Evolutionary conservation across 129 eudicot species (phyloP).

Genomic region (carrot (Daucus carota)): DNA sequence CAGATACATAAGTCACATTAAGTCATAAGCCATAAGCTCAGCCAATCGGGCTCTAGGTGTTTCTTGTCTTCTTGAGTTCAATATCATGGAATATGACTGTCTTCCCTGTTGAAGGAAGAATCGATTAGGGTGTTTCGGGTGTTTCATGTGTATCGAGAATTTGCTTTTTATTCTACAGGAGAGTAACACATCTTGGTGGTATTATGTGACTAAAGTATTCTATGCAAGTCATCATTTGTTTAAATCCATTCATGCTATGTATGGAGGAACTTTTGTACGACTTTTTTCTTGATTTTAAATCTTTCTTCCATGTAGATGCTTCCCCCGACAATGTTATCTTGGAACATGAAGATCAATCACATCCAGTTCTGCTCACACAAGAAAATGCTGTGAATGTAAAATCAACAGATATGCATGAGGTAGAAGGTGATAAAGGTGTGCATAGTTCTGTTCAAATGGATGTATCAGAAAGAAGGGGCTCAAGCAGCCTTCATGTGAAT

Average conservation of each 20-base stretch:
- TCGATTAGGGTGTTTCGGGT: neutral
- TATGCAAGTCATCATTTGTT: neutral
- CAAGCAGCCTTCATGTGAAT: slow-evolving; percentile 14
- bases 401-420: slow-evolving; percentile 4
- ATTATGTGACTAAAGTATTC: neutral
- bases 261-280: slow-evolving; percentile 5
- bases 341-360: slow-evolving; percentile 17
- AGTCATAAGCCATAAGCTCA: too few species aligned
- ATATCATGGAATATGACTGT: neutral
- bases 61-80: neutral
- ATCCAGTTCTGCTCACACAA: slow-evolving; percentile 13
- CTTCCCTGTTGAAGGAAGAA: neutral
- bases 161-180: slow-evolving; percentile 2
- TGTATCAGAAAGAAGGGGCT: slow-evolving; percentile 9
- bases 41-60: too few species aligned
- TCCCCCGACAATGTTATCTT: slow-evolving; percentile 17
- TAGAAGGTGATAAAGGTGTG: slow-evolving; percentile 4
- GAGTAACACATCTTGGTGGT: neutral
- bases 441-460: slow-evolving; percentile 9
- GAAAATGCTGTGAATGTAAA: slow-evolving; percentile 12
- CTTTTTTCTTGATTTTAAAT: slow-evolving; percentile 11
- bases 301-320: slow-evolving; percentile 35
- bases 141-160: neutral
- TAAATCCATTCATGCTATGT: neutral
- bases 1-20: too few species aligned